Base-by-base conservation (phyloP, 495 filamentous ascomycete genomes). In the Penicillium maclennaniae region DNA sequence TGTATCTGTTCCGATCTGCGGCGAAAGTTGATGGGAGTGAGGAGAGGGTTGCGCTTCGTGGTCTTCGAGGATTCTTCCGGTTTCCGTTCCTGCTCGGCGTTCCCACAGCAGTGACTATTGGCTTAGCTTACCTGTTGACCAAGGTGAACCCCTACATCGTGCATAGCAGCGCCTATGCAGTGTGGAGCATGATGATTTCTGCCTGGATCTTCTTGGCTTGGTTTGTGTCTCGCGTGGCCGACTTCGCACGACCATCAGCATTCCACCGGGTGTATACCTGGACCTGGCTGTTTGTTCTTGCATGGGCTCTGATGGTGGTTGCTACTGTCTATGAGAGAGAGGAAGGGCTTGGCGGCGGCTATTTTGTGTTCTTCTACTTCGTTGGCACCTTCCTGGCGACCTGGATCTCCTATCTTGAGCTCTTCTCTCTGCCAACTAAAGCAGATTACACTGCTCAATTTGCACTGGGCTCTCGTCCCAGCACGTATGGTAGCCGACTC, bases 141-240 rank as follows among this genome's bases (percentile, higher is more conserved):
- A 95, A 91, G 69, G 63, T 91, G 62, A 97, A 98, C 61, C 91
- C 92, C 4, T 78, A 85, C 54, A 89, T 97, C 57, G 72, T 92
- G 16, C 93, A 96, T 68, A 89, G 89, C 67, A 92, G 85, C 59
- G 79, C 83, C 53, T 96, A 91, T 57, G 79, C 89, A 2, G 88
- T 97, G 1, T 88, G 85, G 85, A 83, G 82, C 50, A 95, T 92
- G 87, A 87, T 90, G 79, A 58, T 96, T 2, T 85, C 87, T 15
- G 78, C 87, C 15, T 97, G 89, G 79, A 80, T 92, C 58, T 83
- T 85, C 55, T 55, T 86, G 21, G 85, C 87, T 21, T 98, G 92
- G 92, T 84, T 90, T 45, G 77, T 96, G 47, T 87, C 92, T 58
- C 80, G 87, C 7, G 86, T 89, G 5, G 87, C 89, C 14, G 88